Evolutionary conservation across 352 stramenopile species (phyloP), one percentile per base, ranked within the genome.

Genomic region (Pythium guiyangense): DNA sequence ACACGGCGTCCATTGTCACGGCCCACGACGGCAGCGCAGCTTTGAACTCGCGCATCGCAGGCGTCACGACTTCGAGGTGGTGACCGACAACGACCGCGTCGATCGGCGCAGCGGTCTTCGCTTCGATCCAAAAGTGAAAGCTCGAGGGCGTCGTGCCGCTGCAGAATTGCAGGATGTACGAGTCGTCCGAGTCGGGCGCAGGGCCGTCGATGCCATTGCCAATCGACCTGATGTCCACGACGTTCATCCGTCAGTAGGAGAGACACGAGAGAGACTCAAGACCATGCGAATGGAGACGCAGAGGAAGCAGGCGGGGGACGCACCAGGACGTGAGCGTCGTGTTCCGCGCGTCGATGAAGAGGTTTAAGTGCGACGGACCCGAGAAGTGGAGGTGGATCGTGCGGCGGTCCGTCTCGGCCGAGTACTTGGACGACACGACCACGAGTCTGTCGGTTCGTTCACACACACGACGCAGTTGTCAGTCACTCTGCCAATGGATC

Each of bases 41-140:
- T 2, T 60, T 51, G 35, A 88, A 72, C 45, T 76, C 69, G 20
- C 67, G 51, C 64, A 90, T 72, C 52, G 76, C 71, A 0, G 77
- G 67, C 9, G 82, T 87, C 15, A 34, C 59, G 11, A 67, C 63
- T 43, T 88, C 69, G n/a, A 92, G 62, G 57, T 75, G 81, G 59
- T 89, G 80, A n/a, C 77, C 82, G 39, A 88, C 77, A 40, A 87
- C 71, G 40, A 71, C 80, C 9, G 83, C 69, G 50, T 86, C 70
- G 46, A 92, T 83, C 6, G 69, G 60, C 0, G 63, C 54, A 25
- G 71, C 67, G 14, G 63, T 69, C 64, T 78, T 72, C 0, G 75
- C 77, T 58, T 92, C 82, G 61, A 92, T 73, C 82, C 82, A 92
- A 57, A 90, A 92, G 53, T 92, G 75, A 49, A 89, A 90, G 14